Evolutionary conservation across 2,329 filamentous ascomycete species (phyloP), one percentile per base, ranked within the genome.

Genomic region (Aspergillus tamarii): DNA sequence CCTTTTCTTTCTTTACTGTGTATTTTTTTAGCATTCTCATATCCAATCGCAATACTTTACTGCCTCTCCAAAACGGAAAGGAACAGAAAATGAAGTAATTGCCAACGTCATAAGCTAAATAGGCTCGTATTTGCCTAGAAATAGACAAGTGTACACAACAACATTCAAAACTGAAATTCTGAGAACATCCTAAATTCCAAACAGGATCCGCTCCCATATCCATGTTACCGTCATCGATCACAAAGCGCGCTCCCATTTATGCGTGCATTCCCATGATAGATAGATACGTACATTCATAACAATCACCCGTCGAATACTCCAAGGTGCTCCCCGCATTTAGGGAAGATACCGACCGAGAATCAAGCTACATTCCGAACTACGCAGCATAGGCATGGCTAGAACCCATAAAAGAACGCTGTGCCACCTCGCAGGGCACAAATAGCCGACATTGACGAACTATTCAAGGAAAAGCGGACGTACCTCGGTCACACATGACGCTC

Each of bases 401-500:
- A 36, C 52, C 52, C 21, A 28, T 39, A 46, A 48, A 48, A 14
- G 23, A 14, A 19, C n/a, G 34, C 19, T 50, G 46, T 58, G 32
- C n/a, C 59, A 45, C 60, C 23, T 56, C 26, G 52, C 26, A 43
- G 16, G 48, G 32, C 36, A 61, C 61, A 36, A 56, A 45, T 65
- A 66, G 41, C 63, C 68, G 58, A 59, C 45, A 6, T 16, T 32
- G 48, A 57, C 60, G 56, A 60, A 60, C 36, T 23, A 66, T 64
- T 65, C 61, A 61, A 63, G 63, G 54, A 26, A 48, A 39, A 58
- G n/a, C 21, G 30, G 32, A n/a, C 30, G 41, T 63, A 64, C 70
- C 70, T 72, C 70, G 70, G 70, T 72, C 66, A 67, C 70, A 72
- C 69, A 71, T 72, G 70, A 70, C 57, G 57, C 32, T 46, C 56